Conservation (phyloP, 495 filamentous ascomycete species). For the Trichoderma parareesei region DNA sequence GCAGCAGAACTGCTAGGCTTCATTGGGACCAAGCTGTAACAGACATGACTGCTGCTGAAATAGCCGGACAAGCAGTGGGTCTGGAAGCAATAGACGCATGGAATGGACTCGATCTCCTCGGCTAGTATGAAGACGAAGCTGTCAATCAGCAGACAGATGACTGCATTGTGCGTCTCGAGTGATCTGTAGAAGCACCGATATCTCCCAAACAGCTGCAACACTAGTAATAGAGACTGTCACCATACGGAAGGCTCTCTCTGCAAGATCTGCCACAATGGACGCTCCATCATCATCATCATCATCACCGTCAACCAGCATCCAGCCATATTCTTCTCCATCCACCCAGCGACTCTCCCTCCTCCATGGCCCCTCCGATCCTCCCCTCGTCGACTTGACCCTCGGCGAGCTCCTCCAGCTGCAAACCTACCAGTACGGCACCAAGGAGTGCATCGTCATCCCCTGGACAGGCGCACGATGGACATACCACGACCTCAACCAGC, state of each 20-base stretch:
- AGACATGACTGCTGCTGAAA: too few species aligned
- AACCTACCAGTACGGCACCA: constrained; percentile 48
- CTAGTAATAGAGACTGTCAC: neutral
- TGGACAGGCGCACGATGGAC: constrained; percentile 62
- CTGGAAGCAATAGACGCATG: too few species aligned
- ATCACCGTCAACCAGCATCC: neutral
- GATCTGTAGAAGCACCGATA: neutral
- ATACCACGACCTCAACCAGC: constrained; percentile 53
- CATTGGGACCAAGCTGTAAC: too few species aligned
- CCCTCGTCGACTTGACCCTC: constrained; percentile 52
- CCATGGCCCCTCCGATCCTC: constrained; percentile 50
- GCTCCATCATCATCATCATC: neutral
- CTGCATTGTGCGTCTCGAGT: neutral
- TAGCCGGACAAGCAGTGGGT: too few species aligned
- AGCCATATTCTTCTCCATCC: constrained; percentile 16
- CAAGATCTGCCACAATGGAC: neutral
- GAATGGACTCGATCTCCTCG: neutral
- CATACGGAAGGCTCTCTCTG: neutral
- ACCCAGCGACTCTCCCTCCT: constrained; percentile 43
- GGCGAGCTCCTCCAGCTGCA: constrained; percentile 55
- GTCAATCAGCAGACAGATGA: neutral
- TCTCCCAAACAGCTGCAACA: neutral
- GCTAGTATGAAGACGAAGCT: neutral
- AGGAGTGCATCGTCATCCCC: constrained; percentile 55
- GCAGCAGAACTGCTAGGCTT: too few species aligned